Conservation (phyloP, 768 basidiomycete genomes). For the Hygrophorus russula region DNA sequence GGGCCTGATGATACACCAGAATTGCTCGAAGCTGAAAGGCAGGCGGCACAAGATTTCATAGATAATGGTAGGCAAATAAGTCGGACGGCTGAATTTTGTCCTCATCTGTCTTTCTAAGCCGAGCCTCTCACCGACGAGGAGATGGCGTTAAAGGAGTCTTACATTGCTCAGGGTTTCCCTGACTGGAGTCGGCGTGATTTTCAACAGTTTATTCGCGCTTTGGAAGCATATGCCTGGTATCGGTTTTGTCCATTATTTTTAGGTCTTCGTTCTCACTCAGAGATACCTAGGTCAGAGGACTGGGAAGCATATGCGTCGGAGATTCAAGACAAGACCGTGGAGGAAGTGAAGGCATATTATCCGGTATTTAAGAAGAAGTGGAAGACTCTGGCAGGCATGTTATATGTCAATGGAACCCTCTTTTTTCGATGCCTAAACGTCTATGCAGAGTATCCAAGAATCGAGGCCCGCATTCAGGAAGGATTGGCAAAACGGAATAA, state of each 20-base stretch:
- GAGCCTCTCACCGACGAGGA: conserved; percentile 90
- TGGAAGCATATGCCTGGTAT: conserved; percentile 5
- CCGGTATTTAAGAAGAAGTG: conserved; percentile 83
- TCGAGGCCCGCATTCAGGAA: conserved; percentile 74
- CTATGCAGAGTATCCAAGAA: conserved; percentile 65
- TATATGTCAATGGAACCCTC: background rate
- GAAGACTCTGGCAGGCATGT: conserved; percentile 68
- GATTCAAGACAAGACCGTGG: conserved; percentile 73
- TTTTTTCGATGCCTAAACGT: background rate
- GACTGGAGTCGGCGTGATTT: conserved; percentile 92
- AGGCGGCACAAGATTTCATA: conserved; percentile 75
- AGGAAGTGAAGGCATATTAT: conserved; percentile 72
- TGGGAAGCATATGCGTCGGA: conserved; percentile 66
- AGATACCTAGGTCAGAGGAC: conserved; percentile 23
- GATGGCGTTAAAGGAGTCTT: conserved; percentile 64
- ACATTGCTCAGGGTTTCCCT: conserved; percentile 69
- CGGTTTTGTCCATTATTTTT: background rate
- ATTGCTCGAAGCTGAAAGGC: conserved; percentile 70
- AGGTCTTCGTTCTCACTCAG: background rate
- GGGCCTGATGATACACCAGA: conserved; percentile 74
- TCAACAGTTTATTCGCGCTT: conserved; percentile 60
- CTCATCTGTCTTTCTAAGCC: conserved; percentile 30
- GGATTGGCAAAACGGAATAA: conserved; percentile 88
- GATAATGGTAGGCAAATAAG: conserved; percentile 50
- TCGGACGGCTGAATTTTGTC: background rate